Evolutionary conservation across 805 yeast species (phyloP).

Genomic region (Ogataea allantospora): DNA sequence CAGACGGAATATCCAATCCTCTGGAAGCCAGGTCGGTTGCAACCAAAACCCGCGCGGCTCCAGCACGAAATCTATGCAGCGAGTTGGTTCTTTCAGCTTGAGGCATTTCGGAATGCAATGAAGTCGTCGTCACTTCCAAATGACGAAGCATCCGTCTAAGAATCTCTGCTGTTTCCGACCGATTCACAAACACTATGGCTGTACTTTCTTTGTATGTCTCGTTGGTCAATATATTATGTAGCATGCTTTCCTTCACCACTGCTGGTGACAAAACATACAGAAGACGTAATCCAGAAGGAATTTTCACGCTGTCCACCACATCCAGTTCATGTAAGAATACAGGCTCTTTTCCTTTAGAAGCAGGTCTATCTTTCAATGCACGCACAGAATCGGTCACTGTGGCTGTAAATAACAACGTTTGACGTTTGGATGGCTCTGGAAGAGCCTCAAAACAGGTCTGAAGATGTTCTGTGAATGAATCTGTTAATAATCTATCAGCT

Average conservation of each 20-base stretch:
- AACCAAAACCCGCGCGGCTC: constrained; percentile 86
- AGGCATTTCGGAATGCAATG: constrained; percentile 92
- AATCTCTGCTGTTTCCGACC: constrained; percentile 88
- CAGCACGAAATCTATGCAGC: constrained; percentile 87
- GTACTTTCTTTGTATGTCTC: constrained; percentile 63
- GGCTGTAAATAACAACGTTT: constrained; percentile 90
- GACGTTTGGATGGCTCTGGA: constrained; percentile 72
- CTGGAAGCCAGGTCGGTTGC: constrained; percentile 96
- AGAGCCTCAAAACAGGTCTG: constrained; percentile 66
- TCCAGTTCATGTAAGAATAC: constrained; percentile 76
- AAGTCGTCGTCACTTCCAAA: constrained; percentile 77
- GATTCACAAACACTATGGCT: constrained; percentile 85
- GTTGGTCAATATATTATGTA: constrained; percentile 63
- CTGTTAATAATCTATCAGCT: constrained; percentile 87
- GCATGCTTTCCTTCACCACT: constrained; percentile 85
- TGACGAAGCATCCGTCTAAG: constrained; percentile 72
- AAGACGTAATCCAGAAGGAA: constrained; percentile 69
- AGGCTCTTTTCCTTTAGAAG: constrained; percentile 52
- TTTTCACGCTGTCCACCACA: constrained; percentile 68
- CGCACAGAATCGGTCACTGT: constrained; percentile 93
- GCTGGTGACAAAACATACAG: constrained; percentile 77
- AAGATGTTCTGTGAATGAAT: constrained; percentile 79
- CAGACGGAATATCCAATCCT: constrained; percentile 82
- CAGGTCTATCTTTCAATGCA: constrained; percentile 64
- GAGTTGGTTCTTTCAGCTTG: constrained; percentile 90